Conservation (phyloP, 2,329 filamentous ascomycete species). For the Podosphaera fusca region DNA sequence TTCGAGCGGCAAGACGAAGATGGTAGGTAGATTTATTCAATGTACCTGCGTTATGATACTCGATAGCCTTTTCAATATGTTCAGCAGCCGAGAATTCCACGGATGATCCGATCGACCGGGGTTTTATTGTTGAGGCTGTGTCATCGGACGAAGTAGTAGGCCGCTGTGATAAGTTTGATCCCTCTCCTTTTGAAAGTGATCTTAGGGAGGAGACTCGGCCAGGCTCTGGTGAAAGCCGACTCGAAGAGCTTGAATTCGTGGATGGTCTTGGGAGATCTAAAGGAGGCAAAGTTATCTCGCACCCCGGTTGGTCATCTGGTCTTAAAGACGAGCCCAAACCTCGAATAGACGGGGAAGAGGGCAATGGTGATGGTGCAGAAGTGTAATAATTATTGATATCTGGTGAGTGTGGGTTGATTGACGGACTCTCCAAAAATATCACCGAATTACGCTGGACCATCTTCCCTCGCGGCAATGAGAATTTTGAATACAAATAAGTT, state of each 20-base stretch:
- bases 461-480: constrained; percentile 62
- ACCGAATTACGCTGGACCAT: constrained; percentile 44
- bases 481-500: constrained; percentile 74
- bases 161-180: constrained; percentile 14
- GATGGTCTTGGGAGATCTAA: constrained; percentile 24
- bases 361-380: constrained; percentile 18
- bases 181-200: constrained; percentile 22
- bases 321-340: constrained; percentile 29
- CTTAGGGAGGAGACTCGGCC: constrained; percentile 23
- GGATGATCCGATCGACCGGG: constrained; percentile 24
- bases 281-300: constrained; percentile 20
- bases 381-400: constrained; percentile 15
- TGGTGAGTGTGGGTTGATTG: constrained; percentile 31
- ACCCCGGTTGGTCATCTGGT: constrained; percentile 3
- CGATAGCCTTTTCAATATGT: constrained; percentile 73
- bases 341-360: constrained; percentile 37
- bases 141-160: constrained; percentile 7
- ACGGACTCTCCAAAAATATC: constrained; percentile 30
- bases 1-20: constrained; percentile 65
- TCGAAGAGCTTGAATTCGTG: constrained; percentile 22
- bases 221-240: constrained; percentile 25
- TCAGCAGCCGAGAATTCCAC: constrained; percentile 63
- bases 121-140: constrained; percentile 12
- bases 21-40: constrained; percentile 93
- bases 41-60: constrained; percentile 68